phyloP scores from a whole-genome alignment of 202 grass and related monocot genomes.

The Miscanthus sacchariflorus region DNA sequence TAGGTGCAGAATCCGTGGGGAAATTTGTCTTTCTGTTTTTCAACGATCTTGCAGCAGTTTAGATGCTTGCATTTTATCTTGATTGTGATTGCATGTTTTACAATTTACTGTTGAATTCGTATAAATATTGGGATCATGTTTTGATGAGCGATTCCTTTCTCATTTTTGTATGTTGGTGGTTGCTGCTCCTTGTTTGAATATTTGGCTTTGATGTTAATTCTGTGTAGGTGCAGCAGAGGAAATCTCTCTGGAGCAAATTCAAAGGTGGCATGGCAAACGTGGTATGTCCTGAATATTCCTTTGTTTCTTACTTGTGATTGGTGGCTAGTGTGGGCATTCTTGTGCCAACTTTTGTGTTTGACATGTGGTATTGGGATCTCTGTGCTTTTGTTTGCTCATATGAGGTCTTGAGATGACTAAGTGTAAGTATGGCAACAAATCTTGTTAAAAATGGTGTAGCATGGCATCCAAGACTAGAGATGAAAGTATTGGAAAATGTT shows the following conservation, averaged over 20 bases:
- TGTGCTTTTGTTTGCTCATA: background rate
- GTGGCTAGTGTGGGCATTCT: background rate
- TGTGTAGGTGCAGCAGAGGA: background rate
- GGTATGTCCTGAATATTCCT: constrained; percentile 12
- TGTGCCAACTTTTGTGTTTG: background rate
- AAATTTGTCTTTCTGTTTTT: background rate
- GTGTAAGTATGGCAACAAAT: background rate
- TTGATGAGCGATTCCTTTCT: background rate
- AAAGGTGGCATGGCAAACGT: background rate
- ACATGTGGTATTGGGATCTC: background rate
- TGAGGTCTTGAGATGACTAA: background rate
- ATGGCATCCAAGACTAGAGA: background rate
- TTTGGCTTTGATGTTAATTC: constrained; percentile 18
- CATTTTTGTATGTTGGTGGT: background rate
- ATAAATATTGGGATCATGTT: background rate
- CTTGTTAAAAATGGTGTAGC: constrained; percentile 10
- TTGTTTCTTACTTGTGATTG: background rate
- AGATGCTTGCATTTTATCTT: background rate
- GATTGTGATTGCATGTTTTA: background rate
- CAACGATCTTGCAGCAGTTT: background rate
- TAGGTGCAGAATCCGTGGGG: background rate
- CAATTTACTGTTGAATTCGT: background rate
- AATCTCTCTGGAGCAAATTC: background rate
- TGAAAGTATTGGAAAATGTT: constrained; percentile 23
- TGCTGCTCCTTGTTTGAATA: background rate